Percentiles rank a stretch among this genome's conserved stretches.
Conservation (phyloP, 2,329 filamentous ascomycete species). For the Purpureocillium lavendulum region DNA sequence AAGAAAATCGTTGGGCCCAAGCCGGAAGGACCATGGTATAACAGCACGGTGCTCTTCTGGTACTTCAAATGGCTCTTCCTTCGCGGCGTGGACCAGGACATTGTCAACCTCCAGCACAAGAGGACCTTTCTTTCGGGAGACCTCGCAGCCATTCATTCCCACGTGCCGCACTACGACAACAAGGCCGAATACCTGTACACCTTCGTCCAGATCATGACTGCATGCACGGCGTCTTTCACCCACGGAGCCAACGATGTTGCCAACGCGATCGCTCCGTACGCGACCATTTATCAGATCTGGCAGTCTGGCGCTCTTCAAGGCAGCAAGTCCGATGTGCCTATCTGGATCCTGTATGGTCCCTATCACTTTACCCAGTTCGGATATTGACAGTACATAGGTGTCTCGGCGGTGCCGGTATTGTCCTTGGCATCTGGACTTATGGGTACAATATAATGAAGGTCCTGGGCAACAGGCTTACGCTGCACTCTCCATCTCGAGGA, state of each 20-base stretch:
- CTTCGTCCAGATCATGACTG: conserved; percentile 52
- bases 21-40: conserved; percentile 34
- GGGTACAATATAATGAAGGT: conserved; percentile 59
- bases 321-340: conserved; percentile 40
- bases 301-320: conserved; percentile 31
- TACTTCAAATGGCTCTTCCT: conserved; percentile 35
- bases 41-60: conserved; percentile 33
- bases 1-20: conserved; percentile 28
- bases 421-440: conserved; percentile 50
- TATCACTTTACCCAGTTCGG: too few relatives aligned
- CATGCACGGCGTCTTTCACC: conserved; percentile 53
- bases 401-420: conserved; percentile 42
- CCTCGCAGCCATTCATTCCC: conserved; percentile 46
- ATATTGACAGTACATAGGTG: conserved; percentile 11
- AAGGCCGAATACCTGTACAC: conserved; percentile 52
- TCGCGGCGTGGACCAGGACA: conserved; percentile 36
- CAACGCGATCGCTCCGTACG: conserved; percentile 55
- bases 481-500: conserved; percentile 52
- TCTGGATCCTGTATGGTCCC: conserved; percentile 42
- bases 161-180: conserved; percentile 52
- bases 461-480: conserved; percentile 53
- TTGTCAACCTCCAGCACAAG: conserved; percentile 26
- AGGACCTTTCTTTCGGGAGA: conserved; percentile 39
- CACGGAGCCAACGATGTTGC: conserved; percentile 61
- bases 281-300: conserved; percentile 56